Evolutionary conservation across 805 yeast species (phyloP).

Genomic region (Starmerella apicola): DNA sequence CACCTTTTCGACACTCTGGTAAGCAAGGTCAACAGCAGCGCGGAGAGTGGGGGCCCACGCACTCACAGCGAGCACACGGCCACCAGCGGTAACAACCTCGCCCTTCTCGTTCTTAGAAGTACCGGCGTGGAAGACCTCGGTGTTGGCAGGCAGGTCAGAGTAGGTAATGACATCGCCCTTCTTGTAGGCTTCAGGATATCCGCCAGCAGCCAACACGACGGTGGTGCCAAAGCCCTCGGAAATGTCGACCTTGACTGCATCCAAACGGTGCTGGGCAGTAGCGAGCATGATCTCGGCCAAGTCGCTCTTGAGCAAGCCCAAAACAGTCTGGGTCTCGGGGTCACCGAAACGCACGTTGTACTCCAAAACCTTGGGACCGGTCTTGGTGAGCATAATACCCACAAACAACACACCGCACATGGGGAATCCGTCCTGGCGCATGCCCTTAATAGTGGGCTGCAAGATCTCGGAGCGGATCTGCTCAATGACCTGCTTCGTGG

Average conservation of each 20-base stretch:
- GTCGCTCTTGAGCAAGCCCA: constrained; percentile 85
- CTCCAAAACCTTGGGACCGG: constrained; percentile 89
- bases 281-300: constrained; percentile 86
- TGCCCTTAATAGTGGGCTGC: constrained; percentile 86
- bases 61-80: constrained; percentile 92
- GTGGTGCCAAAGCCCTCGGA: constrained; percentile 64
- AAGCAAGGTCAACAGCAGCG: constrained; percentile 77
- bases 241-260: constrained; percentile 49
- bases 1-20: constrained; percentile 68
- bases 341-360: constrained; percentile 98
- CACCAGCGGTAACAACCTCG: constrained; percentile 74
- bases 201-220: constrained; percentile 93
- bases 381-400: constrained; percentile 80
- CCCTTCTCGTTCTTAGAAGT: constrained; percentile 46
- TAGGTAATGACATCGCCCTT: constrained; percentile 73
- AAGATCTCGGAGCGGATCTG: constrained; percentile 64
- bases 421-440: constrained; percentile 91
- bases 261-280: constrained; percentile 87
- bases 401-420: constrained; percentile 93
- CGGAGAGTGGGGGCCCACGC: constrained; percentile 66
- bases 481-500: constrained; percentile 58
- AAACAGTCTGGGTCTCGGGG: constrained; percentile 95
- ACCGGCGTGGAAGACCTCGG: constrained; percentile 91
- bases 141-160: constrained; percentile 39
- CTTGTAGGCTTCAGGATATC: constrained; percentile 78